Percentiles rank a stretch among this genome's conserved stretches.
phyloP scores from a whole-genome alignment of 345 rosid species.

The Murraya koenigii region DNA sequence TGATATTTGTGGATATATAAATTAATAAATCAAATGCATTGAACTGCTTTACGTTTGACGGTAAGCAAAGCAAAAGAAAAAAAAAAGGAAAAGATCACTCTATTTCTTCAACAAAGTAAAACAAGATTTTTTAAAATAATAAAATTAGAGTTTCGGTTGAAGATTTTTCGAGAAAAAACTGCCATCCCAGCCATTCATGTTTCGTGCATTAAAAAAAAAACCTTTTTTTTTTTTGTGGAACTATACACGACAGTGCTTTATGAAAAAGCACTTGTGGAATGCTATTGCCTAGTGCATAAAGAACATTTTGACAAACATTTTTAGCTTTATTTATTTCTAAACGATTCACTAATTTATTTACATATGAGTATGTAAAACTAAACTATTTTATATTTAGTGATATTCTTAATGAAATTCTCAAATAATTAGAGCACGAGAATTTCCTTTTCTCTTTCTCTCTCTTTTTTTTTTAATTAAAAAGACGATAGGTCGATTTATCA shows the following conservation, averaged over 20 bases:
- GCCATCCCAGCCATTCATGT: too few relatives aligned
- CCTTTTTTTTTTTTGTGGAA: not conserved
- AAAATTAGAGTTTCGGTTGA: not conserved
- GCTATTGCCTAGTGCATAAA: not conserved
- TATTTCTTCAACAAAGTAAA: not conserved
- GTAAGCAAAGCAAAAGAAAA: conserved; percentile 11
- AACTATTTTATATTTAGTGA: too few relatives aligned
- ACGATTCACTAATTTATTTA: too few relatives aligned
- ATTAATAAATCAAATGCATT: not conserved
- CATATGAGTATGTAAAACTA: too few relatives aligned
- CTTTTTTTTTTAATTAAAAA: too few relatives aligned
- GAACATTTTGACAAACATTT: too few relatives aligned
- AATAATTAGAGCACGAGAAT: not conserved
- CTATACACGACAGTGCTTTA: not conserved
- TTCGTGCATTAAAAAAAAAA: too few relatives aligned
- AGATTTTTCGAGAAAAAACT: not conserved
- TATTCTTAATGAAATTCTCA: not conserved
- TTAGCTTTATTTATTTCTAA: too few relatives aligned
- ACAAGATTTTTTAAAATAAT: too few relatives aligned
- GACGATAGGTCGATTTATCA: not conserved
- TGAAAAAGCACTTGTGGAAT: not conserved
- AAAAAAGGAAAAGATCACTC: not conserved
- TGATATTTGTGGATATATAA: not conserved
- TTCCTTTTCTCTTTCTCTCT: too few relatives aligned
- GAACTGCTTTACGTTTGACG: not conserved